Percentiles rank a stretch among this genome's conserved stretches.
These are phyloP conservation scores for Patellaria atrata DNA, from an alignment of 495 filamentous ascomycete species.

Conservation along the genomic window DNA sequence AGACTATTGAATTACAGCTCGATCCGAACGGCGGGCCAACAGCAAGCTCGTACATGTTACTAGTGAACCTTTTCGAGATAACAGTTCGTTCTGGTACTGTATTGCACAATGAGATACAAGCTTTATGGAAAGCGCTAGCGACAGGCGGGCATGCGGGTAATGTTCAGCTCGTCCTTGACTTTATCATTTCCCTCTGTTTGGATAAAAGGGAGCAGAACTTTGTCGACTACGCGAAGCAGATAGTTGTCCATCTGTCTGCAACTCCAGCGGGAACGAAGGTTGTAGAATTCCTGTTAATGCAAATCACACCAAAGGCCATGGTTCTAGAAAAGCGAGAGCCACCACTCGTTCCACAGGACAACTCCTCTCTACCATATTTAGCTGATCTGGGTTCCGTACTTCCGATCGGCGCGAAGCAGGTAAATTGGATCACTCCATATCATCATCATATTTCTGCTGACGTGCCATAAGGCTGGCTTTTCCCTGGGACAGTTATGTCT, in stretches of 20 bases:
- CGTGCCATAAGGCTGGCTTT: slow-evolving; percentile 44
- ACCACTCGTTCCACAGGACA: slow-evolving; percentile 57
- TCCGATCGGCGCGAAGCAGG: slow-evolving; percentile 79
- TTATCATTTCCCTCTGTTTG: slow-evolving; percentile 83
- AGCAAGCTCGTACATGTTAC: slow-evolving; percentile 80
- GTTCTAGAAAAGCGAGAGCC: slow-evolving; percentile 69
- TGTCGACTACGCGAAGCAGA: slow-evolving; percentile 92
- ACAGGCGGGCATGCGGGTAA: slow-evolving; percentile 92
- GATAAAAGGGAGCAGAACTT: slow-evolving; percentile 94
- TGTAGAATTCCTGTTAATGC: slow-evolving; percentile 80
- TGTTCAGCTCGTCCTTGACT: slow-evolving; percentile 84
- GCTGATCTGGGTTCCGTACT: slow-evolving; percentile 69
- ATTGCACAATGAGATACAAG: slow-evolving; percentile 91
- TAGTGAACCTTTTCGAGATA: slow-evolving; percentile 92
- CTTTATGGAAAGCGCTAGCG: slow-evolving; percentile 90
- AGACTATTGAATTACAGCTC: slow-evolving; percentile 82
- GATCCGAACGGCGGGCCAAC: slow-evolving; percentile 88
- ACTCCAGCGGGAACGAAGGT: slow-evolving; percentile 85
- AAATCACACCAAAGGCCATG: slow-evolving; percentile 83
- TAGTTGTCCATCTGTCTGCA: slow-evolving; percentile 86
- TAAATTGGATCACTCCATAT: slow-evolving; percentile 20
- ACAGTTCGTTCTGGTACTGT: slow-evolving; percentile 80
- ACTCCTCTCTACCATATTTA: slow-evolving; percentile 64
- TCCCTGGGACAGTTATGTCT: slow-evolving; percentile 86
- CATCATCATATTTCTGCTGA: slow-evolving; percentile 11